These are phyloP conservation scores for Suhomyces sp. DNA, from an alignment of 805 yeast genomes.

Conservation along the genomic window DNA sequence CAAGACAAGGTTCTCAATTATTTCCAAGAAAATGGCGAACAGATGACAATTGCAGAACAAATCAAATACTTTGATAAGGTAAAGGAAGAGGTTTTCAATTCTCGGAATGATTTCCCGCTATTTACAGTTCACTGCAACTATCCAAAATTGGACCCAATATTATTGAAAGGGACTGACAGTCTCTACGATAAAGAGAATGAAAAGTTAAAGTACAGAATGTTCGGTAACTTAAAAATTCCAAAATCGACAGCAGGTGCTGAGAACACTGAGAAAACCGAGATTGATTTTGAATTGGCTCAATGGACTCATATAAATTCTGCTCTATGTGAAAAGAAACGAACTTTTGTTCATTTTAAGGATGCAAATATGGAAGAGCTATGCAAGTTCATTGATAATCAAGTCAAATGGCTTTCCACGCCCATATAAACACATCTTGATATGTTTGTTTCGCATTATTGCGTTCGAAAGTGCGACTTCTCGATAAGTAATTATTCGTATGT, in stretches of 20 bases:
- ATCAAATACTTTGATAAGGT: constrained; percentile 19
- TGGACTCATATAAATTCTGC: constrained; percentile 28
- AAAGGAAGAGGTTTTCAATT: constrained; percentile 16
- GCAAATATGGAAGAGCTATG: constrained; percentile 23
- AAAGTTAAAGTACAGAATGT: constrained; percentile 27
- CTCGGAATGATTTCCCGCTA: constrained; percentile 18
- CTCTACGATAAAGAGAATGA: constrained; percentile 23
- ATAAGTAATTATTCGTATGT: not conserved
- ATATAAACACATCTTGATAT: not conserved
- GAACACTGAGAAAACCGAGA: constrained; percentile 3
- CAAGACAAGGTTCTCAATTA: constrained; percentile 7
- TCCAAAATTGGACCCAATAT: constrained; percentile 35
- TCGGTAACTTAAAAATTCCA: constrained; percentile 21
- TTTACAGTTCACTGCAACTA: constrained; percentile 35
- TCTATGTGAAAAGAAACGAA: constrained; percentile 23
- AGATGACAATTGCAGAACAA: constrained; percentile 19
- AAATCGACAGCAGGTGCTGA: constrained; percentile 1
- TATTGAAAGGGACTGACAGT: constrained; percentile 20
- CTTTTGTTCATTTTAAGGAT: constrained; percentile 24
- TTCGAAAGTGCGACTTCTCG: not conserved
- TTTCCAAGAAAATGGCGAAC: constrained; percentile 2
- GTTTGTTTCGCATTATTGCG: not conserved
- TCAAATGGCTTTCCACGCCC: constrained; percentile 17
- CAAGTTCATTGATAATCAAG: constrained; percentile 25
- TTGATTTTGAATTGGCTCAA: constrained; percentile 31